Base-by-base conservation (phyloP, 2,329 filamentous ascomycete genomes). In the Hymenoscyphus occultus region DNA sequence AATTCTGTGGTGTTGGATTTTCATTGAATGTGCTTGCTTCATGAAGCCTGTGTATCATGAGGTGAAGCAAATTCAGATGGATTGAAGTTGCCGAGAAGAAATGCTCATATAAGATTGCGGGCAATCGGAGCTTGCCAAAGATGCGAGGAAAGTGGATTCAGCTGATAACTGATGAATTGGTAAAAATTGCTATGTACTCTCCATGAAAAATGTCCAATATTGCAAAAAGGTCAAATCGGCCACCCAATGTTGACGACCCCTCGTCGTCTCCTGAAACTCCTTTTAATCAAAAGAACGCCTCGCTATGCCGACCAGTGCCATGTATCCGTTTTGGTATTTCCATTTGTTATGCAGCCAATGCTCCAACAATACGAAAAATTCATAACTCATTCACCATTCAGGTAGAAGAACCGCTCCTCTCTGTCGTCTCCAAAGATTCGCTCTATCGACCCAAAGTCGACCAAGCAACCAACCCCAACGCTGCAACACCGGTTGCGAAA, bases 371-470 rank as follows among this genome's bases (percentile, higher is more conserved):
- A 28, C 3, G 19, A 48, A 12, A 40, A 56, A 66, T 10, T 51
- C 45, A 51, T 51, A 51, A 22, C n/a, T 31, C 40, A 16, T 28
- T 67, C 58, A 74, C 72, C 75, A 78, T n/a, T 75, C 76, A 10
- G 75, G 73, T 56, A 78, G 68, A 9, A 74, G 63, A 39, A 74
- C 71, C 16, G 71, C 75, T 39, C 77, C 76, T 65, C 78, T 71
- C 64, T 80, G 78, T 54, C 73, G 66, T 60, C 78, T 70, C 78
- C 78, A 80, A 63, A 78, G 78, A 62, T 80, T 80, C 7, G 77
- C 76, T 56, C 78, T 72, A 54, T 76, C 72, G 16, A 75, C 74
- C 77, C 78, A 80, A 59, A 76, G 74, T 13, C 66, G 63, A 4
- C 77, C 77, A 5, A 80, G 65, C 35, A 80, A 64, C 75, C 77